Percentiles rank a stretch among this genome's conserved stretches.
Conservation (phyloP, 1,139 yeast species). For the Nakaseomyces kungkrabaensis region DNA sequence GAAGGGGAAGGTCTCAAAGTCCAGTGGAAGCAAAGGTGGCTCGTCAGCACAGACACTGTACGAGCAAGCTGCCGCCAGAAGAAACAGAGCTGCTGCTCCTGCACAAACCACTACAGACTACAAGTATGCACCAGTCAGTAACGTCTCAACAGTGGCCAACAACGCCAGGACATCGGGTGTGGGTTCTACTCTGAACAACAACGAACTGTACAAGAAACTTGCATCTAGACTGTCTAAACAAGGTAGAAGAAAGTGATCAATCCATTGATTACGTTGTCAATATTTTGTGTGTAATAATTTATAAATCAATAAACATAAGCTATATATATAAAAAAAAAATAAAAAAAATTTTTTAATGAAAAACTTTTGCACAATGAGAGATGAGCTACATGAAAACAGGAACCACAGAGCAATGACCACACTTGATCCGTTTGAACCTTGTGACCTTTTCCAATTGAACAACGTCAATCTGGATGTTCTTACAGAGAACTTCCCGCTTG, state of each 20-base stretch:
- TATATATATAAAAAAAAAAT: too few relatives aligned
- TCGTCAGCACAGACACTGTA: constrained; percentile 38
- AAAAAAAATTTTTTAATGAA: background rate
- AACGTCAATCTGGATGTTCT: constrained; percentile 75
- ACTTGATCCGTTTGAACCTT: constrained; percentile 64
- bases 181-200: constrained; percentile 44
- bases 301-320: too few relatives aligned
- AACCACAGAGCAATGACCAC: constrained; percentile 20
- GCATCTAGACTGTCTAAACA: constrained; percentile 29
- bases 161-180: constrained; percentile 37
- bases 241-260: constrained; percentile 12
- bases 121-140: constrained; percentile 81
- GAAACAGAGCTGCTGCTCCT: constrained; percentile 92
- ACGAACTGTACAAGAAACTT: constrained; percentile 71
- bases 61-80: constrained; percentile 85
- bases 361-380: too few relatives aligned
- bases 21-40: constrained; percentile 21
- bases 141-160: constrained; percentile 31
- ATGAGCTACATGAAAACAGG: too few relatives aligned
- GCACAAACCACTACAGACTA: constrained; percentile 80
- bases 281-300: background rate
- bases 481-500: constrained; percentile 81
- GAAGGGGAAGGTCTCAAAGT: constrained; percentile 31
- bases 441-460: constrained; percentile 66
- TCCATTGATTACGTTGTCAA: background rate